Percentiles rank a stretch among this genome's conserved stretches.
These are phyloP conservation scores for Bruguiera gymnorhiza DNA, from an alignment of 345 rosid species.

Conservation along the genomic window DNA sequence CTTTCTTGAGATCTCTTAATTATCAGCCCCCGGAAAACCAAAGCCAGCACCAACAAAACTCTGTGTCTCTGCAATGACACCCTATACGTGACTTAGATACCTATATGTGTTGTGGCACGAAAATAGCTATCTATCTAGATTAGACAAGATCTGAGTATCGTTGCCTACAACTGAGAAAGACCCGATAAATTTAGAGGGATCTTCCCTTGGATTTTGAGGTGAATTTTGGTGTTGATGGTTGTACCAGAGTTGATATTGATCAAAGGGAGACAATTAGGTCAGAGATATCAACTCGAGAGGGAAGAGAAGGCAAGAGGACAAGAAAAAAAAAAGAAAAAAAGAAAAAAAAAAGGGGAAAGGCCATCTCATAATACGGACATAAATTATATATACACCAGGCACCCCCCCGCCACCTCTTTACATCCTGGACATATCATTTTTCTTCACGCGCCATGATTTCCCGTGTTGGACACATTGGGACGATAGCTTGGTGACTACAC, in stretches of 20 bases:
- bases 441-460: conserved; percentile 21
- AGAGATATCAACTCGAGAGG: conserved; percentile 27
- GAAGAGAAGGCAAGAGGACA: conserved; percentile 51
- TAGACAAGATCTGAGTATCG: conserved; percentile 2
- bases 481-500: neutral
- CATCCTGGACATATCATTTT: neutral
- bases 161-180: neutral
- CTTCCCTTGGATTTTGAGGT: conserved; percentile 8
- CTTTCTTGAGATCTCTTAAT: neutral
- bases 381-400: conserved; percentile 38
- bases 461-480: neutral
- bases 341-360: neutral
- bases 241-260: neutral
- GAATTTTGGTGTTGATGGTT: conserved; percentile 12
- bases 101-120: neutral
- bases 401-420: conserved; percentile 18
- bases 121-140: neutral
- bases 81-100: neutral
- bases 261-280: conserved; percentile 38
- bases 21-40: neutral
- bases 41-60: conserved; percentile 14
- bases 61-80: neutral
- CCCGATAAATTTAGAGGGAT: conserved; percentile 2
- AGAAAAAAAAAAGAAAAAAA: neutral
- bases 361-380: conserved; percentile 35